Base-by-base conservation (phyloP, 805 yeast genomes). In the Wickerhamomyces chambardii region DNA sequence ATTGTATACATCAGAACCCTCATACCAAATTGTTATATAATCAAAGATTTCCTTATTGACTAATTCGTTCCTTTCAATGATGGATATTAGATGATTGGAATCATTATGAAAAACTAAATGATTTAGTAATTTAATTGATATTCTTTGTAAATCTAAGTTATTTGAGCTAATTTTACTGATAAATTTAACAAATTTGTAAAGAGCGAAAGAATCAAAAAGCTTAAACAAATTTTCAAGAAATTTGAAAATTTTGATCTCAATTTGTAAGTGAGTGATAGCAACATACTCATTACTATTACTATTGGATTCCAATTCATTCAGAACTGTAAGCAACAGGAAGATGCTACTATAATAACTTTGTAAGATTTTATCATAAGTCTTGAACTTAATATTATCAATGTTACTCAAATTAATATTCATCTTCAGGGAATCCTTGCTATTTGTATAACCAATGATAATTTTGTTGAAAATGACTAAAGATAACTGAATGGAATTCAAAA, bases 121-220 rank as follows among this genome's bases (percentile, higher is more conserved):
- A 36, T 53, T 48, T 33, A 63, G 36, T 5, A 61, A 26, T 7
- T 39, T 40, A 4, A 60, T 46, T 15, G 58, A 54, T 4, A 51
- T 34, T 17, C 36, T 39, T 34, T 63, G 67, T 29, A 70, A 33
- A 4, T 41, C 42, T 31, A 67, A 36, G 39, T 63, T 66, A 15
- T 47, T 51, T 9, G 46, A 35, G 19, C 69, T 58, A 9, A 59
- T 37, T 15, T 47, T 46, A 12, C 47, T 44, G 10, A 58, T 50
- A 26, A 62, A 61, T 36, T 56, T 60, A 15, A 68, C 39, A 0
- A 63, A 31, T 39, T 54, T 57, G 36, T 50, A 59, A 14, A 61
- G 37, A 2, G 62, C 55, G 25, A 61, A 45, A 29, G 62, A 49
- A 12, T 64, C 64, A 44, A 64, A 60, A 0, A 58, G 35, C 5